Evolutionary conservation across 2,329 filamentous ascomycete species (phyloP), one percentile per base, ranked within the genome.

Genomic region (Chaetomium olivaceum): DNA sequence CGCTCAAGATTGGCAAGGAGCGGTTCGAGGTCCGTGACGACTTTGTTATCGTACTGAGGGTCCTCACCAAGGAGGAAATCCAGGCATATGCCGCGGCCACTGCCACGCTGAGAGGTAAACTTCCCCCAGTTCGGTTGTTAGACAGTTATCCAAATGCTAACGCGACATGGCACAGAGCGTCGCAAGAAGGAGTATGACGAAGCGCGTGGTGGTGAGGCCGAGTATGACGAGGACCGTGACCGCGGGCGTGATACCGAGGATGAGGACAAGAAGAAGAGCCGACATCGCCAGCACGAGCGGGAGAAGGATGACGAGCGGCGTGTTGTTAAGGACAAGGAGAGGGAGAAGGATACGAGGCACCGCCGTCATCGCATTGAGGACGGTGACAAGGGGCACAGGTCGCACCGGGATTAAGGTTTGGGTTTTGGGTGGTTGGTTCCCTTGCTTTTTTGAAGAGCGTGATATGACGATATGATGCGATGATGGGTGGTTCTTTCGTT

Each of bases 21-120:
- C 85, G 94, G 33, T 98, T 91, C 71, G 94, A 98, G 77, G 91
- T 96, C 72, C 87, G 93, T n/a, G 87, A 93, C 66, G 93, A 97
- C 74, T 96, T 93, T 76, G 93, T 98, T 66, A 97, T 97, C 76
- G 93, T 97, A 2, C 82, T 98, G 63, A 85, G 93, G 63, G 94
- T 97, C 8, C 77, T 98, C 75, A 91, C 87, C 57, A 91, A 91
- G 77, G 91, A 96, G 71, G 93, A 98, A 74, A 96, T 98, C 63
- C 90, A 96, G 77, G 89, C 87, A 39, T 93, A 96, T 74, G 92
- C 93, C 14, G 85, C 89, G 68, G 90, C 89, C 58, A 97, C 94
- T 11, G 87, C 89, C 70, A 87, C 92, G 74, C 86, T 97, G 67
- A 86, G 93, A 86, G 91, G 90, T 92, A 81, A 74, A 84, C 19